Evolutionary conservation across 2,329 filamentous ascomycete species (phyloP), one percentile per base, ranked within the genome.

Genomic region (Cytospora leucostoma): DNA sequence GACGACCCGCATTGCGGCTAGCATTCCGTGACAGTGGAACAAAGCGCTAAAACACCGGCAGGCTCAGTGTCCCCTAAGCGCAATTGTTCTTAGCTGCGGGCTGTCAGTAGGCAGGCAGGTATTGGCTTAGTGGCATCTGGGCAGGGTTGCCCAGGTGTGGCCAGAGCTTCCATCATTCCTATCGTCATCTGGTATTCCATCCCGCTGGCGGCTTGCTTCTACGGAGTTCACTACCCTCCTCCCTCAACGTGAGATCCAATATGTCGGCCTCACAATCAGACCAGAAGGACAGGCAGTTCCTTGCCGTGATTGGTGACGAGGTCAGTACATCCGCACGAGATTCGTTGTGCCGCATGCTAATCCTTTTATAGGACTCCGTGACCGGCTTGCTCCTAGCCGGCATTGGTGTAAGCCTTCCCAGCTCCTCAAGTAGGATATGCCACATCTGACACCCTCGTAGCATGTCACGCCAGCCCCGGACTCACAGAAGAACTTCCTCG

Each of bases 291-390:
- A 87, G 95, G 72, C 90, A 99, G 79, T 97, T 99, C 75, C 87
- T 99, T 64, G 95, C 95, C 68, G 94, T 99, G 56, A 99, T 99
- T 74, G 95, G 95, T 59, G 95, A 99, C 77, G 95, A 99, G 87
- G 95, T 47, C 44, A 47, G 44, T 92, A 74, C n/a, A 49, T 34
- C 7, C 2, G 17, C 15, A 17, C 17, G 33, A 19, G 17, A 11
- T 35, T 2, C 17, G 15, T n/a, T 12, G 40, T 32, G n/a, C 56
- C 21, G 15, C n/a, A 32, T 33, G n/a, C 67, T 70, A 68, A 69
- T 66, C 63, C 34, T 13, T 52, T 47, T 62, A 40, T 71, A 99
- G 95, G 92, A 96, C 80, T 97, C 95, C 55, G 93, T 98, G 64
- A 99, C 95, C 19, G 95, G 95, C 67, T 85, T 99, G 73, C 86